Evolutionary conservation across 2,329 filamentous ascomycete species (phyloP).

Genomic region (Clarireedia paspali): DNA sequence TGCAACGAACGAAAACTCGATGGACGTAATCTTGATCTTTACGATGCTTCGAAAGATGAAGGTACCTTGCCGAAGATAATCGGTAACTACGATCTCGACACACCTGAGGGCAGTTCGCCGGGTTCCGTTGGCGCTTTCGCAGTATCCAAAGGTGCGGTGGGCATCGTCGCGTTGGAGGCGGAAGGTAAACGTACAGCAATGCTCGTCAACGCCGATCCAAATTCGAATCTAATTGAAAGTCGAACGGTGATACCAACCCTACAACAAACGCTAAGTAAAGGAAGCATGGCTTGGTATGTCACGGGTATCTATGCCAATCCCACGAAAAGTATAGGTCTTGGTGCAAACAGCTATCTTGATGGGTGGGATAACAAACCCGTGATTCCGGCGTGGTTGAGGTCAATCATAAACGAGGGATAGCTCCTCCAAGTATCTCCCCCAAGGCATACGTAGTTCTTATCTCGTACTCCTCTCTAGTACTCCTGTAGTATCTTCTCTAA

Average conservation of each 20-base stretch:
- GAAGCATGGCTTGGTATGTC: constrained; percentile 57
- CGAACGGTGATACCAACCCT: constrained; percentile 65
- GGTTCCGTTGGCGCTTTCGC: constrained; percentile 48
- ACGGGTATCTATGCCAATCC: constrained; percentile 61
- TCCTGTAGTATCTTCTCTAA: too few relatives aligned
- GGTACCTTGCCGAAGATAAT: constrained; percentile 49
- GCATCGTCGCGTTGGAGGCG: constrained; percentile 44
- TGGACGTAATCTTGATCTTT: constrained; percentile 43
- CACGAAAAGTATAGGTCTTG: constrained; percentile 7
- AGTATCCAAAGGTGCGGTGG: constrained; percentile 47
- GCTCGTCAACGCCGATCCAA: constrained; percentile 69
- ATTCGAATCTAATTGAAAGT: constrained; percentile 68
- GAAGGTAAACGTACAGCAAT: constrained; percentile 40
- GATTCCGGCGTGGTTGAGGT: constrained; percentile 51
- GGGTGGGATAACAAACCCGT: constrained; percentile 53
- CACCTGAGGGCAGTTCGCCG: constrained; percentile 44
- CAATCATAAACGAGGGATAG: too few relatives aligned
- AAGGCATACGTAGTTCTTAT: too few relatives aligned
- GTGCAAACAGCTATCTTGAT: constrained; percentile 45
- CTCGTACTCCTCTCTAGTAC: too few relatives aligned
- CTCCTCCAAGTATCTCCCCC: too few relatives aligned
- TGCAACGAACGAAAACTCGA: constrained; percentile 42
- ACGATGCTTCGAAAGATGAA: constrained; percentile 38
- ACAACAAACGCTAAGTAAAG: constrained; percentile 50
- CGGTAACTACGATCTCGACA: constrained; percentile 51